phyloP scores from a whole-genome alignment of 75 land plant genomes.

The Cupressus sempervirens region DNA sequence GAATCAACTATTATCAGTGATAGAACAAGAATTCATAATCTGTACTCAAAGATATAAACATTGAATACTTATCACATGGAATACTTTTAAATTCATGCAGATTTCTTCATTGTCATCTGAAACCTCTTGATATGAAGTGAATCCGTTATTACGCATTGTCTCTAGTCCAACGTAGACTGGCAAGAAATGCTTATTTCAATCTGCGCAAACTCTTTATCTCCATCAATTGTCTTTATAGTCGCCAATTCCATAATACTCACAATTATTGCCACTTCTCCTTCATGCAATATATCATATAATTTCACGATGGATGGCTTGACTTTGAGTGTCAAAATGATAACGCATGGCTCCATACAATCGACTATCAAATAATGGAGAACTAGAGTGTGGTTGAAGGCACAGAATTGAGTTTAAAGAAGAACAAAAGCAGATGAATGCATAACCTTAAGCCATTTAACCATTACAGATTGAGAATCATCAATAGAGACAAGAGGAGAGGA shows the following conservation, averaged over 20 bases:
- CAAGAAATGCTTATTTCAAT: slow-evolving; percentile 39
- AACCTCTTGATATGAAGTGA: too few species aligned
- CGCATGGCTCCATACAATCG: slow-evolving; percentile 25
- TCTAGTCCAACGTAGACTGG: too few species aligned
- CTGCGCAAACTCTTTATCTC: slow-evolving; percentile 34
- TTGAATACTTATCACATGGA: too few species aligned
- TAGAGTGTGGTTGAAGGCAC: neutral
- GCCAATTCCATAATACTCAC: slow-evolving; percentile 32
- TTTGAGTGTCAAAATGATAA: slow-evolving; percentile 26
- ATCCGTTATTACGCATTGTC: too few species aligned
- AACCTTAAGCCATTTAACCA: neutral
- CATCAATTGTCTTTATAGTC: slow-evolving; percentile 38
- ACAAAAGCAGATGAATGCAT: neutral
- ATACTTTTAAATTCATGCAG: too few species aligned
- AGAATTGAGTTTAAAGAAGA: neutral
- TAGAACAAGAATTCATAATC: too few species aligned
- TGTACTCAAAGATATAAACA: too few species aligned
- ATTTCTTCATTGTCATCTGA: too few species aligned
- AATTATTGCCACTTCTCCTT: slow-evolving; percentile 43
- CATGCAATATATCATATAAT: slow-evolving; percentile 33
- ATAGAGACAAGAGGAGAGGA: neutral
- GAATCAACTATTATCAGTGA: too few species aligned
- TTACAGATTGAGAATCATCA: neutral
- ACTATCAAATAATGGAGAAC: slow-evolving; percentile 16
- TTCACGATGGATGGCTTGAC: slow-evolving; percentile 37